Evolutionary conservation across 2,329 filamentous ascomycete genomes (phyloP), one percentile per base, ranked within the genome.

Genomic region (Xylariaceae sp.): DNA sequence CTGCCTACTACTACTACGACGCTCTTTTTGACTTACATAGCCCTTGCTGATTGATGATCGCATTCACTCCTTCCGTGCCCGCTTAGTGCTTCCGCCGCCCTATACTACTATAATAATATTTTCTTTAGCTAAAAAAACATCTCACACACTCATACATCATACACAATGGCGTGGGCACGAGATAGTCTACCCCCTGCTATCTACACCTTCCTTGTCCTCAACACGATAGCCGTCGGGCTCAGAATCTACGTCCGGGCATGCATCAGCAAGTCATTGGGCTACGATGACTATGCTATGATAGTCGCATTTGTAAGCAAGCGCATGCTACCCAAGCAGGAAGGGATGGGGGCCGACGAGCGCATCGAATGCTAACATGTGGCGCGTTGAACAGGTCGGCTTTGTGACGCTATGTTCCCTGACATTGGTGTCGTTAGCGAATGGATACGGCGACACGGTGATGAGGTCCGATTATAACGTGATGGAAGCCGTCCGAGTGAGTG

Each of bases 261-360:
- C n/a, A 60, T 66, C 17, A 66, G 60, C 57, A 66, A 66, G 56
- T 62, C 64, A 2, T 63, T 64, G 37, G 58, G 64, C 17, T 64
- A 66, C 51, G 62, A 66, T 58, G 64, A 66, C 30, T 48, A 52
- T 57, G 60, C 62, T 42, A 64, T 66, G 60, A 34, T 52, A 13
- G 17, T 63, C 18, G 64, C 64, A 51, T 64, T 60, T 58, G 64
- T 66, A 64, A 61, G 63, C 13, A 3, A 39, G 13, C 10, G 7
- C n/a, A 37, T n/a, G 13, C 8, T 18, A 13, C 10, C 17, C 17
- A n/a, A 30, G 9, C 8, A 34, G 17, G 45, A 11, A 45, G 13
- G 15, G 18, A 53, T 9, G 17, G 18, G 10, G 17, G 15, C 2
- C 6, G 17, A 53, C 2, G 7, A 13, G 13, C 10, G 5, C 6